These are phyloP conservation scores for Ramalina peruviana DNA, from an alignment of 495 filamentous ascomycete species.

Conservation along the genomic window DNA sequence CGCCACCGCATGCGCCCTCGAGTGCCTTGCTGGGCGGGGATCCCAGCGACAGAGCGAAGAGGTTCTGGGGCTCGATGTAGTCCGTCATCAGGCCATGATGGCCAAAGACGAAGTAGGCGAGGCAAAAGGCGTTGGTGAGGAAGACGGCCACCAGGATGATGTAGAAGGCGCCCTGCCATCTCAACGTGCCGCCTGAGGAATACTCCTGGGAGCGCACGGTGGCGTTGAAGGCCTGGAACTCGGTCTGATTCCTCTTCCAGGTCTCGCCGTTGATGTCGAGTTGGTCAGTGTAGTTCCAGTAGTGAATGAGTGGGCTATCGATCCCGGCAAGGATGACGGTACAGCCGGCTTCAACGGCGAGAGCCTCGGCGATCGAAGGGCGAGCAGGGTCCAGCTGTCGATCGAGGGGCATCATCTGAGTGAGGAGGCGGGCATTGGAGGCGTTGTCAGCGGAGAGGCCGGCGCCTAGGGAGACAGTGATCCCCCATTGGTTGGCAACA, in stretches of 20 bases:
- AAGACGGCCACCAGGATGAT: slow-evolving; percentile 47
- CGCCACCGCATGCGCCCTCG: slow-evolving; percentile 49
- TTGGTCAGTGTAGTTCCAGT: slow-evolving; percentile 36
- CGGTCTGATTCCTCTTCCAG: slow-evolving; percentile 19
- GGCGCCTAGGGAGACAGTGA: slow-evolving; percentile 40
- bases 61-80: slow-evolving; percentile 60
- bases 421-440: slow-evolving; percentile 49
- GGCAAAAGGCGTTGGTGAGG: slow-evolving; percentile 44
- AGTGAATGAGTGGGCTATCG: slow-evolving; percentile 40
- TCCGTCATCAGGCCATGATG: slow-evolving; percentile 48
- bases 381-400: slow-evolving; percentile 25
- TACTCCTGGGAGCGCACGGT: slow-evolving; percentile 44
- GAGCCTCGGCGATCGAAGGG: slow-evolving; percentile 50
- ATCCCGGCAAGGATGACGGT: slow-evolving; percentile 43
- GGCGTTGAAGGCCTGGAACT: slow-evolving; percentile 40
- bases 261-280: slow-evolving; percentile 36
- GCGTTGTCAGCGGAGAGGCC: slow-evolving; percentile 45
- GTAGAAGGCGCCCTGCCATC: slow-evolving; percentile 50
- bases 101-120: slow-evolving; percentile 37
- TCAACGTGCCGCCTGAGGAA: slow-evolving; percentile 39
- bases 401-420: slow-evolving; percentile 31
- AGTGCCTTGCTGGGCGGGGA: slow-evolving; percentile 42
- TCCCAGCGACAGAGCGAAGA: slow-evolving; percentile 57
- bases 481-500: slow-evolving; percentile 42
- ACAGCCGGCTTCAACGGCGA: slow-evolving; percentile 51